Evolutionary conservation across 164 flowering plant species (phyloP).

Genomic region (Macadamia integrifolia): DNA sequence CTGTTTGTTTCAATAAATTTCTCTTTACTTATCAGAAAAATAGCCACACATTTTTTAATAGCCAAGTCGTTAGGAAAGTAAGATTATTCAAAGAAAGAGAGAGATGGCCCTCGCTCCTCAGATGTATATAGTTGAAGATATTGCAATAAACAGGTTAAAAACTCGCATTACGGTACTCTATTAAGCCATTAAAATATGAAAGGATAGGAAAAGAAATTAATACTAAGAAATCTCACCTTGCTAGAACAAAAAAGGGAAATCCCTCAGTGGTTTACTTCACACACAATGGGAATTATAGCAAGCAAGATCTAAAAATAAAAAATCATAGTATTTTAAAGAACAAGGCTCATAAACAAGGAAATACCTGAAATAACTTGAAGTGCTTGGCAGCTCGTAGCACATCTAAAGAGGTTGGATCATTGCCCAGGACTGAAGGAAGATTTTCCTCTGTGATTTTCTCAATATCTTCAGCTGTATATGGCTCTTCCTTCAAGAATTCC

Average conservation of each 20-base stretch:
- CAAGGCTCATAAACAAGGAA: not conserved
- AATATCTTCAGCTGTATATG: conserved; percentile 74
- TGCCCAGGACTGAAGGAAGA: conserved; percentile 44
- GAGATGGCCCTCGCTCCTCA: too few species aligned
- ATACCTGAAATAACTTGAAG: conserved; percentile 82
- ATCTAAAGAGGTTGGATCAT: conserved; percentile 67
- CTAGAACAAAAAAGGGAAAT: not conserved
- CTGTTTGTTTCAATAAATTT: too few species aligned
- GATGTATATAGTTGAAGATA: too few species aligned
- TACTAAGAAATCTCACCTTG: not conserved
- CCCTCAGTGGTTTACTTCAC: not conserved
- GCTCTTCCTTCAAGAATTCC: conserved; percentile 79
- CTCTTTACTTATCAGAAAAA: too few species aligned
- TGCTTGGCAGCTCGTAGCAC: conserved; percentile 76
- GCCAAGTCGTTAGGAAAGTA: too few species aligned
- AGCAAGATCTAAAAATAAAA: not conserved
- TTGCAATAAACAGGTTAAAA: too few species aligned
- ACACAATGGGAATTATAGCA: not conserved
- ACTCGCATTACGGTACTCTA: too few species aligned
- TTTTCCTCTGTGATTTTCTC: conserved; percentile 61
- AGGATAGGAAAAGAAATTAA: too few species aligned
- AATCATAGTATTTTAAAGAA: not conserved
- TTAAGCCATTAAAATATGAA: too few species aligned
- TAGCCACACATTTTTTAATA: too few species aligned
- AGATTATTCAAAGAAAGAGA: too few species aligned